phyloP scores from a whole-genome alignment of 768 basidiomycete species.

The Lactifluus volemus region DNA sequence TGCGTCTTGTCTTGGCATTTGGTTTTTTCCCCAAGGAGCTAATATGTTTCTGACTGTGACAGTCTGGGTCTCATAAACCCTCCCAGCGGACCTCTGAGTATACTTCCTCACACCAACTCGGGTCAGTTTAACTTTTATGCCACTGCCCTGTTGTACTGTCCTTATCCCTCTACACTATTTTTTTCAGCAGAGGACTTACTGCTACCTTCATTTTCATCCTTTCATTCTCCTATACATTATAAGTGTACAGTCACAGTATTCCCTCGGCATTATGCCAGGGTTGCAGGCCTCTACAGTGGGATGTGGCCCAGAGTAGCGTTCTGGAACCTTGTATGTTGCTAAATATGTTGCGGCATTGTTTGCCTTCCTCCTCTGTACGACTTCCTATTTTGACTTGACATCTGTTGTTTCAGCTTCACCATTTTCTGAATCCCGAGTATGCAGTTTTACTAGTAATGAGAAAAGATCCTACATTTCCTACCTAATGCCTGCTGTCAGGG shows the following conservation, averaged over 20 bases:
- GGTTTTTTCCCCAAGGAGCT: background rate
- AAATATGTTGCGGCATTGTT: background rate
- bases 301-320: background rate
- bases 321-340: background rate
- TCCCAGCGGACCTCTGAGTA: background rate
- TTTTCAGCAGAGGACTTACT: background rate
- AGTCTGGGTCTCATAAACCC: conserved; percentile 39
- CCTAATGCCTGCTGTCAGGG: too few relatives aligned
- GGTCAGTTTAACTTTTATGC: background rate
- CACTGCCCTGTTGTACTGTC: background rate
- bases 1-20: conserved; percentile 30
- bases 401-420: too few relatives aligned
- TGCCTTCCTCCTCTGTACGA: background rate
- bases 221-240: background rate
- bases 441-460: too few relatives aligned
- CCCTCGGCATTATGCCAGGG: background rate
- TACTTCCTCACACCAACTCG: background rate
- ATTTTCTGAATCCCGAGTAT: too few relatives aligned
- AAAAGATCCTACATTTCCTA: too few relatives aligned
- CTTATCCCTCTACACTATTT: background rate
- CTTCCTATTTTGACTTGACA: too few relatives aligned
- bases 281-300: conserved; percentile 5
- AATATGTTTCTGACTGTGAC: background rate
- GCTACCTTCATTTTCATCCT: background rate
- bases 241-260: background rate